These are phyloP conservation scores for Atkinsonella texensis DNA, from an alignment of 2,329 filamentous ascomycete species.

Conservation along the genomic window DNA sequence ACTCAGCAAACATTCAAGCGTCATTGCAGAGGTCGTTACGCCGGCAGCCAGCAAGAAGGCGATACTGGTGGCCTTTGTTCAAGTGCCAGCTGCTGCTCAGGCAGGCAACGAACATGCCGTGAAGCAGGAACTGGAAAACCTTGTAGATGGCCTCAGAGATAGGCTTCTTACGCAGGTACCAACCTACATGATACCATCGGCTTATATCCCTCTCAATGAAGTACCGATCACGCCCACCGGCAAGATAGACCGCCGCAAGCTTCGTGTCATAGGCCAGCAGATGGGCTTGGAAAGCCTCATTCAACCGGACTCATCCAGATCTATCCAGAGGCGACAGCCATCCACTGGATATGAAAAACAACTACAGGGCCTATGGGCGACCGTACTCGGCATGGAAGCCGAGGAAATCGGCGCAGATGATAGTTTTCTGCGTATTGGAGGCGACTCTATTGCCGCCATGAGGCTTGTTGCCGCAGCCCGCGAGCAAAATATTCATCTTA, in stretches of 20 bases:
- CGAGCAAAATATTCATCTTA: constrained; percentile 22
- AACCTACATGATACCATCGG: constrained; percentile 4
- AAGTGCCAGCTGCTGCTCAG: not conserved
- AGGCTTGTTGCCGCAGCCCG: constrained; percentile 22
- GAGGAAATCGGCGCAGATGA: constrained; percentile 23
- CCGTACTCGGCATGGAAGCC: constrained; percentile 5
- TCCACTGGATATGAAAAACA: not conserved
- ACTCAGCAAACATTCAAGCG: constrained; percentile 29
- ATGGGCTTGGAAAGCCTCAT: not conserved
- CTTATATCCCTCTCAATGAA: not conserved
- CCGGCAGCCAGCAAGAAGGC: not conserved
- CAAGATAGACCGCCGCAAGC: constrained; percentile 4
- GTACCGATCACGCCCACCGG: constrained; percentile 3
- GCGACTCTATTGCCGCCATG: constrained; percentile 36
- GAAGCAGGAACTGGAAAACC: not conserved
- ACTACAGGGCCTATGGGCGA: constrained; percentile 3
- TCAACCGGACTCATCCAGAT: not conserved
- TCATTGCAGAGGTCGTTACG: constrained; percentile 4
- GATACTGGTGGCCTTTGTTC: constrained; percentile 4
- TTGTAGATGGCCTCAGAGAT: not conserved
- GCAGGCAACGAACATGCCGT: not conserved
- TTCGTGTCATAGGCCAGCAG: constrained; percentile 3
- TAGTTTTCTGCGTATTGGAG: constrained; percentile 35
- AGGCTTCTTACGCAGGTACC: constrained; percentile 1
- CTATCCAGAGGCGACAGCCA: not conserved